Conservation (phyloP, 2,329 filamentous ascomycete species). For the Colletotrichum sojae region DNA sequence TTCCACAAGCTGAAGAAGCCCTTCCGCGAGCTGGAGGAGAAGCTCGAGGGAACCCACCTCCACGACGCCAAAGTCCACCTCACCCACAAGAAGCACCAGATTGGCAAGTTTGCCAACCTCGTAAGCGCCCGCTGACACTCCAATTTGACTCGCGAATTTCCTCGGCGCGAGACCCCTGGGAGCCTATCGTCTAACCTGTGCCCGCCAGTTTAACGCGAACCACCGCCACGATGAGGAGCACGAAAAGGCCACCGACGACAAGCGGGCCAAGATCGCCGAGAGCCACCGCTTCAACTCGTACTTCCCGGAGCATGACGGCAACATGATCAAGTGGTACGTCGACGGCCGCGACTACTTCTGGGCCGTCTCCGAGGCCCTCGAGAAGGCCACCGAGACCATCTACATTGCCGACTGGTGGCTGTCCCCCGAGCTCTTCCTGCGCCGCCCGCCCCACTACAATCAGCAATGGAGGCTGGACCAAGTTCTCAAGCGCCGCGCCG, state of each 20-base stretch:
- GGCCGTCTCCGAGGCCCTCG: conserved; percentile 91
- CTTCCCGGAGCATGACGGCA: conserved; percentile 87
- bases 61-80: conserved; percentile 71
- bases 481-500: conserved; percentile 87
- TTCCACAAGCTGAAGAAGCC: conserved; percentile 65
- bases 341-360: conserved; percentile 97
- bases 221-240: conserved; percentile 96
- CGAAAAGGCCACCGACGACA: conserved; percentile 85
- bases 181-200: conserved; percentile 21
- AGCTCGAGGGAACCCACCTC: conserved; percentile 67
- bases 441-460: conserved; percentile 84
- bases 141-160: conserved; percentile 3
- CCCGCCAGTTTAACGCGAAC: conserved; percentile 79
- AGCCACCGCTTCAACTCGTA: conserved; percentile 90
- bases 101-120: conserved; percentile 75
- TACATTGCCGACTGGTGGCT: conserved; percentile 99
- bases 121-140: conserved; percentile 53
- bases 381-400: conserved; percentile 90
- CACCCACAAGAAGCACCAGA: conserved; percentile 74
- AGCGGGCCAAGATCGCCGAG: conserved; percentile 79
- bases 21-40: conserved; percentile 64
- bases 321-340: conserved; percentile 96
- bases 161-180: conserved; percentile 1
- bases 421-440: conserved; percentile 87
- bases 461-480: conserved; percentile 92